phyloP scores from a whole-genome alignment of 768 basidiomycete species.

The Naganishia randhawae region DNA sequence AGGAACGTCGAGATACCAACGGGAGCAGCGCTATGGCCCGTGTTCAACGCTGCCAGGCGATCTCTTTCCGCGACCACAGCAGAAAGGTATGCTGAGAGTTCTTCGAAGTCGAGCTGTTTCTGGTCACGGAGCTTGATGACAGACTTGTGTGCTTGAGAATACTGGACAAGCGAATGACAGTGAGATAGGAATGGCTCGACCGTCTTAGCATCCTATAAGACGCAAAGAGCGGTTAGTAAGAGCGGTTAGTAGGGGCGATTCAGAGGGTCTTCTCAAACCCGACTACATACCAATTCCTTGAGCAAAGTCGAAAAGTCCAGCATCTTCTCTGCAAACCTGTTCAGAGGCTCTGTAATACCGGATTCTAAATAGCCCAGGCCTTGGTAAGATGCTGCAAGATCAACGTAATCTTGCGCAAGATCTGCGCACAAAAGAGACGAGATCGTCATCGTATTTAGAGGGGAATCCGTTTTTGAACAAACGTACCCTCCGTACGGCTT shows the following conservation, averaged over 20 bases:
- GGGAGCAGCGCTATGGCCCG: slow-evolving; percentile 71
- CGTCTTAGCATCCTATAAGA: slow-evolving; percentile 71
- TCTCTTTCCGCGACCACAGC: slow-evolving; percentile 92
- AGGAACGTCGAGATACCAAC: slow-evolving; percentile 82
- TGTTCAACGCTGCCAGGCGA: slow-evolving; percentile 79
- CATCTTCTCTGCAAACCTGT: slow-evolving; percentile 92
- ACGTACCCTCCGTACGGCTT: slow-evolving; percentile 76
- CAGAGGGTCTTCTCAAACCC: background rate
- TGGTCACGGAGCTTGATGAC: slow-evolving; percentile 94
- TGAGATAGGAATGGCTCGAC: slow-evolving; percentile 87
- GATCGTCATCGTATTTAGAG: slow-evolving; percentile 16
- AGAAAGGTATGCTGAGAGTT: slow-evolving; percentile 88
- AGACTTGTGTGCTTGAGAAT: slow-evolving; percentile 86
- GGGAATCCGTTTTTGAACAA: background rate
- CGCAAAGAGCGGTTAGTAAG: background rate
- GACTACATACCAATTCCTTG: slow-evolving; percentile 66
- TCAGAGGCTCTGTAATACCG: slow-evolving; percentile 95
- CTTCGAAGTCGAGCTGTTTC: slow-evolving; percentile 98
- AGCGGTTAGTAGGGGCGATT: slow-evolving; percentile 8
- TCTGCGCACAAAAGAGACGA: slow-evolving; percentile 59
- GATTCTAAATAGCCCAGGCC: slow-evolving; percentile 96
- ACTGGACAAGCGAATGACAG: slow-evolving; percentile 85
- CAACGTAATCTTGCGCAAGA: slow-evolving; percentile 94
- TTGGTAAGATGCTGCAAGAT: slow-evolving; percentile 90
- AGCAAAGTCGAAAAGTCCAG: slow-evolving; percentile 88